A percentile compares a stretch with the other conserved stretches of the same genome.
phyloP scores from a whole-genome alignment of 345 rosid species.

The Bretschneidera sinensis region DNA sequence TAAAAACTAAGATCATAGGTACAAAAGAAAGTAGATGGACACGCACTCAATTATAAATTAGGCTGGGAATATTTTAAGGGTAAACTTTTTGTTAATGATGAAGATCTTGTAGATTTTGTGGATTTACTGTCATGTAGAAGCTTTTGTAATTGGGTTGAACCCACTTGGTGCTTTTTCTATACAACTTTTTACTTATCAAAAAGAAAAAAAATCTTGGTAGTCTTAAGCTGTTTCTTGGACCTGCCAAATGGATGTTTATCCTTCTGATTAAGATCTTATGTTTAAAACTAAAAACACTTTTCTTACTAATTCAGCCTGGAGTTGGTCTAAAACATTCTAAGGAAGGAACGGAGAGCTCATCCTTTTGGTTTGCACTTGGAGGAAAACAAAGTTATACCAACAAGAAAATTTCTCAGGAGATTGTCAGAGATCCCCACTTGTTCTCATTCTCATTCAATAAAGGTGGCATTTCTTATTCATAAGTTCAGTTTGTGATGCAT shows the following conservation, averaged over 20 bases:
- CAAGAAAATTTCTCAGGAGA: slow-evolving; percentile 59
- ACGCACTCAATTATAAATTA: no score
- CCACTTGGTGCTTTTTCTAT: no score
- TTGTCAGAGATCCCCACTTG: slow-evolving; percentile 82
- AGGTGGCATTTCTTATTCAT: slow-evolving; percentile 41
- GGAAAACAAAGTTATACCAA: slow-evolving; percentile 89
- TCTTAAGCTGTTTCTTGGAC: no score
- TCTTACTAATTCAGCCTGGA: slow-evolving; percentile 70
- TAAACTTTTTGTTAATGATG: no score
- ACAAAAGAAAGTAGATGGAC: no score
- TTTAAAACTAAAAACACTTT: slow-evolving; percentile 18
- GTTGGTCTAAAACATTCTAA: slow-evolving; percentile 77
- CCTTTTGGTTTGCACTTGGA: slow-evolving; percentile 97
- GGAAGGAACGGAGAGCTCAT: slow-evolving; percentile 95
- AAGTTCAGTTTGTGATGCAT: slow-evolving; percentile 5
- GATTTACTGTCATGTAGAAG: no score
- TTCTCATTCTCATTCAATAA: slow-evolving; percentile 59
- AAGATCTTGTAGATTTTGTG: no score
- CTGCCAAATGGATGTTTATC: background rate
- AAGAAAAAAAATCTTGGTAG: no score
- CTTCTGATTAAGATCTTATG: no score
- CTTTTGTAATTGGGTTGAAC: no score
- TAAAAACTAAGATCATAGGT: background rate
- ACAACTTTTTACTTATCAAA: no score
- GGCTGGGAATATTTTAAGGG: no score